Evolutionary conservation across 164 flowering plant species (phyloP).

Genomic region (Chloranthus sessilifolius): DNA sequence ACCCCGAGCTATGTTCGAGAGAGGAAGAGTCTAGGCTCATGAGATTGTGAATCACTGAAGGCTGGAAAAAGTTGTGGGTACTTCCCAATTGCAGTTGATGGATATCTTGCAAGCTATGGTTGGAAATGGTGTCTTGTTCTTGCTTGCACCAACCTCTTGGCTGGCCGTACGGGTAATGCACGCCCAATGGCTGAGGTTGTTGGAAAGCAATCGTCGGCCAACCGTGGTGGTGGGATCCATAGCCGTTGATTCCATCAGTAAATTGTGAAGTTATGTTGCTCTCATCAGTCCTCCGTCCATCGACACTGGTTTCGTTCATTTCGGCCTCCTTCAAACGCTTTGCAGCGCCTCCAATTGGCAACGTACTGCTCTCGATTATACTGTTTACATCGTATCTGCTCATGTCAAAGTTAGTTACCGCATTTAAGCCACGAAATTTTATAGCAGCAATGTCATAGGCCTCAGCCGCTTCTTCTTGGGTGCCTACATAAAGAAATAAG

Average conservation of each 20-base stretch:
- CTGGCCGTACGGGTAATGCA: constrained; percentile 43
- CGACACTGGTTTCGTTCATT: constrained; percentile 32
- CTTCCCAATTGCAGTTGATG: constrained; percentile 50
- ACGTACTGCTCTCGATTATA: constrained; percentile 72
- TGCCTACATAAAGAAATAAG: constrained; percentile 36
- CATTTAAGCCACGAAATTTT: constrained; percentile 84
- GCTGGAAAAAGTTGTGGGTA: constrained; percentile 63
- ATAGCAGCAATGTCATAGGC: constrained; percentile 98
- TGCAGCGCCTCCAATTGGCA: constrained; percentile 79
- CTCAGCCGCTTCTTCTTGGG: constrained; percentile 98
- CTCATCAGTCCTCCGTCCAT: constrained; percentile 22
- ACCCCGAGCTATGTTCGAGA: constrained; percentile 54
- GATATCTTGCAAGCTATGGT: constrained; percentile 22
- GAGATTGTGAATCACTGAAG: constrained; percentile 48
- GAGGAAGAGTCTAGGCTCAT: constrained; percentile 54
- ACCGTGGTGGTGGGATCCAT: constrained; percentile 21
- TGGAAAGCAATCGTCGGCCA: constrained; percentile 62
- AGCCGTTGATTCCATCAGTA: constrained; percentile 31
- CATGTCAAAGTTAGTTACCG: constrained; percentile 96
- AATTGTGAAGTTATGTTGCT: constrained; percentile 29
- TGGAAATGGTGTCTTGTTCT: constrained; percentile 37
- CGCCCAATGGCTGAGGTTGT: constrained; percentile 40
- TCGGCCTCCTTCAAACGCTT: constrained; percentile 72
- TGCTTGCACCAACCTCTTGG: constrained; percentile 70
- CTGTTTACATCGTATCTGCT: constrained; percentile 78